Evolutionary conservation across 2,329 filamentous ascomycete genomes (phyloP).

Genomic region (Xylaria sp.): DNA sequence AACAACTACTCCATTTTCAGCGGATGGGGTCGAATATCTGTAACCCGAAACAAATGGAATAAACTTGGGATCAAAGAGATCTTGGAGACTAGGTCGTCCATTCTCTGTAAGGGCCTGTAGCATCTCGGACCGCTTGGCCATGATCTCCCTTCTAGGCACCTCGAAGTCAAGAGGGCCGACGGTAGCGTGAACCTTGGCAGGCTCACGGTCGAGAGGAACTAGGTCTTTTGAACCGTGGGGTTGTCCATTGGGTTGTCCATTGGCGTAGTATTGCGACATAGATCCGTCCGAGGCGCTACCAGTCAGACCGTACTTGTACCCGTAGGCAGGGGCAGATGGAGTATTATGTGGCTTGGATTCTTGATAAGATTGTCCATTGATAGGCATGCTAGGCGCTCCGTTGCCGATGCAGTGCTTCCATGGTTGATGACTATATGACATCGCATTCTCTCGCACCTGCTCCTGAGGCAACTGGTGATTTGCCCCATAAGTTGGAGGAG

Average conservation of each 20-base stretch:
- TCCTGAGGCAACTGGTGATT: background rate
- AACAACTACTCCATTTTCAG: constrained; percentile 56
- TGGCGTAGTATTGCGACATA: background rate
- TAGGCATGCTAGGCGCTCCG: background rate
- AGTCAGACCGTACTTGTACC: constrained; percentile 15
- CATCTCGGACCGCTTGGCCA: constrained; percentile 27
- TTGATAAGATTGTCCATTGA: background rate
- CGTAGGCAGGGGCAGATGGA: background rate
- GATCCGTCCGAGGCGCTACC: constrained; percentile 16
- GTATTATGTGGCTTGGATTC: background rate
- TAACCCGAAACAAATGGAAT: constrained; percentile 27
- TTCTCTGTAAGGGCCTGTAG: constrained; percentile 24
- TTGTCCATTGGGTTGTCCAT: background rate
- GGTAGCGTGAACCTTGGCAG: background rate
- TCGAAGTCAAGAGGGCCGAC: constrained; percentile 21
- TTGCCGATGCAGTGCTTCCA: background rate
- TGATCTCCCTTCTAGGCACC: background rate
- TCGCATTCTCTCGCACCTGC: background rate
- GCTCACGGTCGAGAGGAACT: background rate
- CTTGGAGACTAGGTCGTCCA: constrained; percentile 15
- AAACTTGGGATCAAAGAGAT: constrained; percentile 22
- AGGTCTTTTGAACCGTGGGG: background rate
- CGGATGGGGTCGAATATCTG: background rate
- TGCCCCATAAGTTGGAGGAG: background rate
- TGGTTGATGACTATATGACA: background rate